Conservation (phyloP, 2,329 filamentous ascomycete genomes). For the Pseudogymnoascus sp. region DNA sequence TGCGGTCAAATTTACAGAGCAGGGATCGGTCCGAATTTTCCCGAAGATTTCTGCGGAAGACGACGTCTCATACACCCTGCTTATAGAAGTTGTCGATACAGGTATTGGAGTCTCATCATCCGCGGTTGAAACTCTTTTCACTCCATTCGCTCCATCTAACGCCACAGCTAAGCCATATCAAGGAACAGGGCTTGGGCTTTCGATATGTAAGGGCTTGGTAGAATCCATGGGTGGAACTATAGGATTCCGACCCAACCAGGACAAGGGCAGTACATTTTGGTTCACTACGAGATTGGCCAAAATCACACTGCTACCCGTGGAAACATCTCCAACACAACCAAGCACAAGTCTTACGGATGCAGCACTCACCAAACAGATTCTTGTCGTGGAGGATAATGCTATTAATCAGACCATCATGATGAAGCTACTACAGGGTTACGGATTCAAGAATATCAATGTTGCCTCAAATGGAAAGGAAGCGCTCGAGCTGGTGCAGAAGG, state of each 20-base stretch:
- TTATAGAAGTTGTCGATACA: conserved; percentile 45
- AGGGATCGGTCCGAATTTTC: conserved; percentile 42
- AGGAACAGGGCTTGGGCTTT: conserved; percentile 48
- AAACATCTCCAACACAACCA: conserved; percentile 22
- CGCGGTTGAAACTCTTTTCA: conserved; percentile 41
- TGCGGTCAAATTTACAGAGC: conserved; percentile 53
- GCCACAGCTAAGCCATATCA: conserved; percentile 46
- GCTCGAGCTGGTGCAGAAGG: conserved; percentile 34
- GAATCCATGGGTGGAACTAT: conserved; percentile 47
- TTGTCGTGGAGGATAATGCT: conserved; percentile 37
- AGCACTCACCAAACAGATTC: conserved; percentile 33
- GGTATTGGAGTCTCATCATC: conserved; percentile 47
- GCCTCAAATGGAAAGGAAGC: conserved; percentile 38
- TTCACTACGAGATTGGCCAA: conserved; percentile 38
- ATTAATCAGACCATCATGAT: conserved; percentile 37
- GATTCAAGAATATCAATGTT: conserved; percentile 35
- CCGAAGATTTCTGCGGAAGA: conserved; percentile 35
- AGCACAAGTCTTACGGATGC: conserved; percentile 29
- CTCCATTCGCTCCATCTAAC: conserved; percentile 48
- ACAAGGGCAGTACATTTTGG: conserved; percentile 45
- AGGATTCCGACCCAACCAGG: conserved; percentile 35
- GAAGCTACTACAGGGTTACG: conserved; percentile 33
- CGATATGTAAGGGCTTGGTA: conserved; percentile 48
- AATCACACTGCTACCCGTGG: conserved; percentile 17
- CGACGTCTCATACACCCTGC: conserved; percentile 36